Evolutionary conservation across 805 yeast species (phyloP), one percentile per base, ranked within the genome.

Genomic region (Nakazawaea holstii): DNA sequence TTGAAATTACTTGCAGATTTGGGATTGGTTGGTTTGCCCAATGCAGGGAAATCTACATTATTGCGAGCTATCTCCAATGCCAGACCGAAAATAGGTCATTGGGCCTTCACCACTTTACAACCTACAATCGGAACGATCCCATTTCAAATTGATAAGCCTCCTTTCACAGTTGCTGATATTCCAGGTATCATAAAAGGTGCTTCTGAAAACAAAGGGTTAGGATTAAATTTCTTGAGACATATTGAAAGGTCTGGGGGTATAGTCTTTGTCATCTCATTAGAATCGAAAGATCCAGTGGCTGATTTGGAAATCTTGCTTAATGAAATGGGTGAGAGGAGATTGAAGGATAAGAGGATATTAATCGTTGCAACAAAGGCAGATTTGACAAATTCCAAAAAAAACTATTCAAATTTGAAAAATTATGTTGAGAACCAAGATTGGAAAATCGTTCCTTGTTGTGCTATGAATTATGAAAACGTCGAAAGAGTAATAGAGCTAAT

Each of bases 301-400:
- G 97, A 90, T 55, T 65, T 94, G 38, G 55, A 79, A 13, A 62
- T 79, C 0, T 68, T 92, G 46, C 62, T 87, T 0, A 67, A 68
- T 1, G 99, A 94, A 59, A 73, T 94, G 53, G 96, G 95, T 0
- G 61, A 71, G 1, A 68, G 74, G 39, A 72, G 92, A 44, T 64
- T 87, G 61, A 55, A 63, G n/a, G 67, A 65, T 32, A 90, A 90
- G 58, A 75, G 71, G 37, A 74, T 85, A 1, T 68, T 94, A 48
- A 79, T 94, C 14, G 87, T 91, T 8, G 97, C 92, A 13, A 91
- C 97, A n/a, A 94, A 94, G 64, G 98, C 97, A 1, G 99, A 94
- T 61, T 57, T 87, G 17, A 77, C 75, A 38, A 76, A 67, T 2
- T 66, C 84, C 2, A 69, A 74, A 35, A 70, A 67, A 4, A 77